Evolutionary conservation across 768 basidiomycete genomes (phyloP).

Genomic region (Trametes cubensis): DNA sequence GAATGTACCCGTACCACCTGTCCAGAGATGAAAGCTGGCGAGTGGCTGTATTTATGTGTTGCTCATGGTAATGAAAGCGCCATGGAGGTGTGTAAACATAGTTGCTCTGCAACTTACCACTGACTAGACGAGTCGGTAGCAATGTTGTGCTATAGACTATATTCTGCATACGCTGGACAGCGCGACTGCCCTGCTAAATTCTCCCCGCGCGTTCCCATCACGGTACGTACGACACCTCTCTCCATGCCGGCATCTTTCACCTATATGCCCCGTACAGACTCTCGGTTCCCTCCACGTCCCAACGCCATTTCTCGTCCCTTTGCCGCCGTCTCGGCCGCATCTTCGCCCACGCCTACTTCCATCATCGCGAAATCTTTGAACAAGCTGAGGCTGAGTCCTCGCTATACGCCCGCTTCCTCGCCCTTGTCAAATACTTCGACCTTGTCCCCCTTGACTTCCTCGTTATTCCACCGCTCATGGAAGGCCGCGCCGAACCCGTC

Average conservation of each 20-base stretch:
- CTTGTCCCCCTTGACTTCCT: constrained; percentile 84
- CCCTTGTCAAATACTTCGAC: constrained; percentile 76
- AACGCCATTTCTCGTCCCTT: constrained; percentile 87
- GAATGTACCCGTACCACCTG: constrained; percentile 87
- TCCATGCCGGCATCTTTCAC: constrained; percentile 13
- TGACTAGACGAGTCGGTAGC: constrained; percentile 43
- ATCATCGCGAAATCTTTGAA: constrained; percentile 89
- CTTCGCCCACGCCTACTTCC: constrained; percentile 95
- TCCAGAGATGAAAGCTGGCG: constrained; percentile 98
- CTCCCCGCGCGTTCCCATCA: constrained; percentile 89
- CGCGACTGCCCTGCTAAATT: constrained; percentile 89
- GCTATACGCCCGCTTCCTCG: constrained; percentile 87
- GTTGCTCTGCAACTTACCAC: neutral
- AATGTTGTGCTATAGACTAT: constrained; percentile 98
- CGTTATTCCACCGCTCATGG: constrained; percentile 63
- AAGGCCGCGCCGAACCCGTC: constrained; percentile 30
- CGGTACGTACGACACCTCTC: constrained; percentile 51
- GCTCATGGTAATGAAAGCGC: constrained; percentile 89
- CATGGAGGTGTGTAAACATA: constrained; percentile 65
- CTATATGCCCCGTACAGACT: constrained; percentile 50
- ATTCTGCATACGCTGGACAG: constrained; percentile 92
- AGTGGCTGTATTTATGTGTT: constrained; percentile 96
- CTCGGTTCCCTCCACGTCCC: constrained; percentile 77
- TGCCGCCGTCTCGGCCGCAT: constrained; percentile 91
- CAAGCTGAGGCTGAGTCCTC: constrained; percentile 90